These are phyloP conservation scores for Cryptococcus sp. DNA, from an alignment of 1,284 basidiomycete species.

Conservation along the genomic window DNA sequence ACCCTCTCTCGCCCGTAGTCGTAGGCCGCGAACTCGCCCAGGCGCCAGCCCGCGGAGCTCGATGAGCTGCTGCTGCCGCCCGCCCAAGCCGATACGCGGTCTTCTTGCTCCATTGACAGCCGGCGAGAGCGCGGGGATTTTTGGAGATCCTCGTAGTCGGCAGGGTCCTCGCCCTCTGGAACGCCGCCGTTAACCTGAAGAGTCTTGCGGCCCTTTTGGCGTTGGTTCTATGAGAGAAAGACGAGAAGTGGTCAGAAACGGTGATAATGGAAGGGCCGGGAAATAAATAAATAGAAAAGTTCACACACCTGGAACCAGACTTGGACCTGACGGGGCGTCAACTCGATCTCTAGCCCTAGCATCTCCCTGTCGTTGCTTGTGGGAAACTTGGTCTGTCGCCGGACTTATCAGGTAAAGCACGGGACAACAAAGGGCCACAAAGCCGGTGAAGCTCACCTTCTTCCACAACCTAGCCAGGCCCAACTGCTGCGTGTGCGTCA, in stretches of 20 bases:
- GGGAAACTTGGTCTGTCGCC: conserved; percentile 43
- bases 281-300: neutral
- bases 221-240: conserved; percentile 37
- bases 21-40: neutral
- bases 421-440: neutral
- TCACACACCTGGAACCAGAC: conserved; percentile 49
- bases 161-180: conserved; percentile 27
- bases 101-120: conserved; percentile 14
- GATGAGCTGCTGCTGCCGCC: conserved; percentile 6
- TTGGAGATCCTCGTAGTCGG: conserved; percentile 29
- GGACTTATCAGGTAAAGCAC: neutral
- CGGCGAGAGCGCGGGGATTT: conserved; percentile 29
- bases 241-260: neutral
- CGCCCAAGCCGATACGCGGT: conserved; percentile 14
- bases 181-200: conserved; percentile 19
- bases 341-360: conserved; percentile 33
- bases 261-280: neutral
- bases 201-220: conserved; percentile 40
- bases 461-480: conserved; percentile 15
- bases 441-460: conserved; percentile 23
- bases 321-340: conserved; percentile 47
- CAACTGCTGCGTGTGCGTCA: conserved; percentile 17
- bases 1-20: too few species aligned
- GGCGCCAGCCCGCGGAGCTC: neutral
- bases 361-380: conserved; percentile 32